Evolutionary conservation across 1,284 basidiomycete species (phyloP).

Genomic region (Ustilago nuda): DNA sequence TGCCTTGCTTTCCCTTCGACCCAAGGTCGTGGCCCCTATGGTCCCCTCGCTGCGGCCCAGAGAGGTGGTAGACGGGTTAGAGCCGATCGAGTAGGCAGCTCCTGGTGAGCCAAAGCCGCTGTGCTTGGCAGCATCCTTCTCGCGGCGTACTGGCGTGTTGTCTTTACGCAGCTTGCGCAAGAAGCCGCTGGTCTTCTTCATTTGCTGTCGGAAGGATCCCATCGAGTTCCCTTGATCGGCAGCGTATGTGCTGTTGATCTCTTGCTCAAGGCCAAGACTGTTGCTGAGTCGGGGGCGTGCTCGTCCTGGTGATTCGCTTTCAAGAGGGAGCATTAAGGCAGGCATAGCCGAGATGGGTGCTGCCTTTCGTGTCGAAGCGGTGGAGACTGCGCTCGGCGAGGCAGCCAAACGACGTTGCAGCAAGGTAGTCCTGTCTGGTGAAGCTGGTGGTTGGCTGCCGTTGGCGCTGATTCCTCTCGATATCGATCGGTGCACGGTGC

Average conservation of each 20-base stretch:
- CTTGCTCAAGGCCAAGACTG: slow-evolving; percentile 48
- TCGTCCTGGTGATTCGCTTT: slow-evolving; percentile 3
- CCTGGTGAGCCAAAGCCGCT: slow-evolving; percentile 8
- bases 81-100: slow-evolving; percentile 24
- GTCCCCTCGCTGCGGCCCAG: slow-evolving; percentile 13
- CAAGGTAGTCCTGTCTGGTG: slow-evolving; percentile 44
- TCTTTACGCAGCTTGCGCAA: slow-evolving; percentile 52
- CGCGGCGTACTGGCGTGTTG: slow-evolving; percentile 14
- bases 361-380: slow-evolving; percentile 1
- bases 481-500: background rate
- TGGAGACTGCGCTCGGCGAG: slow-evolving; percentile 13
- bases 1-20: slow-evolving; percentile 32
- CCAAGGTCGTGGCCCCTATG: background rate
- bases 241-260: slow-evolving; percentile 20
- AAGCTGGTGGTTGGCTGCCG: slow-evolving; percentile 18
- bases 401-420: slow-evolving; percentile 18
- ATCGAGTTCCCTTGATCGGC: slow-evolving; percentile 10
- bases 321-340: slow-evolving; percentile 15
- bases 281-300: slow-evolving; percentile 22
- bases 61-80: slow-evolving; percentile 32
- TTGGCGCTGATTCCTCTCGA: slow-evolving; percentile 7
- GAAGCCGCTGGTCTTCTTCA: slow-evolving; percentile 66
- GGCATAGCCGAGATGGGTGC: slow-evolving; percentile 25
- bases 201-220: slow-evolving; percentile 53
- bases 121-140: slow-evolving; percentile 11